Percentiles rank a stretch among this genome's conserved stretches.
Conservation (phyloP, 2,329 filamentous ascomycete genomes). For the Aspergillus vadensis region DNA sequence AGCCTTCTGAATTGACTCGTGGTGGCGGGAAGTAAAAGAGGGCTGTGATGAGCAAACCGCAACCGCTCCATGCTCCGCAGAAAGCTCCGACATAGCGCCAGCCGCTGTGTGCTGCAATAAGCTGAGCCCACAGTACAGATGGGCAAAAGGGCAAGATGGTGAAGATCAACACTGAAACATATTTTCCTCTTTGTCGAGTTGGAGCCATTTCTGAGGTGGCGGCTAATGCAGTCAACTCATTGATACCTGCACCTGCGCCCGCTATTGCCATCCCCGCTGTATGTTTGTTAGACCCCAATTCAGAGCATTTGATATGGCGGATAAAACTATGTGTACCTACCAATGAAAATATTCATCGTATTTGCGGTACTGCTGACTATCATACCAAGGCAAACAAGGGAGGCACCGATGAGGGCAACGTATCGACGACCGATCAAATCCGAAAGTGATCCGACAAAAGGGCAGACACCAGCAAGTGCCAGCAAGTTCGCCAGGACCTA, state of each 20-base stretch:
- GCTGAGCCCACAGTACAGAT: slow-evolving; percentile 63
- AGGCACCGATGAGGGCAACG: slow-evolving; percentile 59
- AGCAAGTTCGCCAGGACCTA: slow-evolving; percentile 56
- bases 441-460: slow-evolving; percentile 67
- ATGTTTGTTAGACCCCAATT: background rate
- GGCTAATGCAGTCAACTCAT: slow-evolving; percentile 68
- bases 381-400: slow-evolving; percentile 60
- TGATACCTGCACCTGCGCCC: slow-evolving; percentile 67
- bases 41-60: slow-evolving; percentile 46
- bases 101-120: slow-evolving; percentile 50
- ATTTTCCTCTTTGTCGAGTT: slow-evolving; percentile 63
- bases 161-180: slow-evolving; percentile 62
- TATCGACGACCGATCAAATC: slow-evolving; percentile 65
- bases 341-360: slow-evolving; percentile 63
- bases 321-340: slow-evolving; percentile 41
- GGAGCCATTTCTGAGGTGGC: slow-evolving; percentile 70
- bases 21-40: slow-evolving; percentile 51
- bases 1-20: slow-evolving; percentile 43
- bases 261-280: slow-evolving; percentile 60
- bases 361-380: slow-evolving; percentile 61
- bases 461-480: slow-evolving; percentile 58
- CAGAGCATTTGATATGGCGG: background rate
- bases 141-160: slow-evolving; percentile 66
- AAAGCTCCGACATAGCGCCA: slow-evolving; percentile 50
- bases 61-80: slow-evolving; percentile 45